These are phyloP conservation scores for Mortierella sp. DNA, from an alignment of 371 early-diverging fungal genomes.

Conservation along the genomic window DNA sequence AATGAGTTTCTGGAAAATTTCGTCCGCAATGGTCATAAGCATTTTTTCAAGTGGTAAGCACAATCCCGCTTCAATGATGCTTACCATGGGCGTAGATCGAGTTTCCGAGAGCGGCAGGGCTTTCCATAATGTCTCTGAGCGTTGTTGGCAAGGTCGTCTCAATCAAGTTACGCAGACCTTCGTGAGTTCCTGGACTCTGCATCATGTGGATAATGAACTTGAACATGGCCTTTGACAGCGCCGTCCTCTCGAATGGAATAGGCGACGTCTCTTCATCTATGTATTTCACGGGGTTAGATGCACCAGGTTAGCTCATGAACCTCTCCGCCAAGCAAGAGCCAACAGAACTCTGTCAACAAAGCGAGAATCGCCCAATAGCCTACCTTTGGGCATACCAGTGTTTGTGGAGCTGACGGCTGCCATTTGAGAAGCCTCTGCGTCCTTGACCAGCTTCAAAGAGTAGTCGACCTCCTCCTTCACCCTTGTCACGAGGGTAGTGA, in stretches of 20 bases:
- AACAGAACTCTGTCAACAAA: background rate
- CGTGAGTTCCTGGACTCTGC: slow-evolving; percentile 91
- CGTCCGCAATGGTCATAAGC: background rate
- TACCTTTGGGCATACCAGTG: slow-evolving; percentile 41
- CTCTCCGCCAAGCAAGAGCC: background rate
- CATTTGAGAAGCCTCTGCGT: slow-evolving; percentile 54
- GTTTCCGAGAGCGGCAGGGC: slow-evolving; percentile 81
- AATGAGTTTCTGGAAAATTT: background rate
- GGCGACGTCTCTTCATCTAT: slow-evolving; percentile 49
- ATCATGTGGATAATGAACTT: slow-evolving; percentile 93
- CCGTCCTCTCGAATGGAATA: slow-evolving; percentile 68
- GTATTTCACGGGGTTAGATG: background rate
- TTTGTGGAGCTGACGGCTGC: slow-evolving; percentile 51
- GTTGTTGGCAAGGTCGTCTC: slow-evolving; percentile 90
- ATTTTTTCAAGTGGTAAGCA: no score
- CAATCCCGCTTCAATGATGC: slow-evolving; percentile 3
- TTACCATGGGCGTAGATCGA: slow-evolving; percentile 78
- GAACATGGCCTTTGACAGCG: slow-evolving; percentile 88
- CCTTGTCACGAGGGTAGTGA: slow-evolving; percentile 80
- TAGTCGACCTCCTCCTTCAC: slow-evolving; percentile 79
- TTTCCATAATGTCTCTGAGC: slow-evolving; percentile 77
- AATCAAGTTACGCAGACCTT: slow-evolving; percentile 93
- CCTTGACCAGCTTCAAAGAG: slow-evolving; percentile 58
- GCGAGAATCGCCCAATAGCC: background rate
- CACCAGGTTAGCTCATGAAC: background rate